Evolutionary conservation across 2,329 filamentous ascomycete species (phyloP), one percentile per base, ranked within the genome.

Genomic region (Alternaria sp.): DNA sequence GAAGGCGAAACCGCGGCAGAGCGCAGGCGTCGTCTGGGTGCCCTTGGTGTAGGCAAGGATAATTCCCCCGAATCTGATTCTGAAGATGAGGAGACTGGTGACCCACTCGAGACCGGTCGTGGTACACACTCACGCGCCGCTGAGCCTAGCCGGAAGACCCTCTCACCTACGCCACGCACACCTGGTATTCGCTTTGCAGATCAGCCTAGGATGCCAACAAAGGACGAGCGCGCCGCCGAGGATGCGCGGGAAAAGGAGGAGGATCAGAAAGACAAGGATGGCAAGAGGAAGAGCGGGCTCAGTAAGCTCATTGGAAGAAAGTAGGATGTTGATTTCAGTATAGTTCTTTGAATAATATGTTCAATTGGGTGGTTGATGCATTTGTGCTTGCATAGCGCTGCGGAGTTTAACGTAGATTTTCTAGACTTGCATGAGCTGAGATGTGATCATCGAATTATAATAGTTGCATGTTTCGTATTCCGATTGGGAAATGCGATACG

Each of bases 1-100:
- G 81, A 80, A 33, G 82, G 79, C 33, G 91, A 93, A 77, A 93
- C 90, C 0, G 88, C 90, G 0, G 91, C 90, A 0, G 91, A 94
- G 76, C 83, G 89, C 56, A 84, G 90, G 39, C 82, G 91, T 52
- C 85, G 91, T 67, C 87, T 92, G 68, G 90, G 90, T 1, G 91
- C 91, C 1, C 79, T 94, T 2, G 90, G 90, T 9, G 81, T 90
- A 24, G 66, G 67, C 24, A 61, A 67, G 11, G 69, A 72, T 24
- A 60, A 71, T 6, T 60, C 67, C 1, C 65, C 70, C 3, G 72
- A 71, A 23, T 73, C 72, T 0, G 73, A 75, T 9, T 72, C 68
- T 8, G 74, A 77, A 21, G 70, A 67, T 17, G 74, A 77, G 31
- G 73, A 75, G 54, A 67, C 53, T 17, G 74, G 74, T 13, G 73